Conservation (phyloP, 2,329 filamentous ascomycete genomes). For the Macrophomina pseudophaseolina region DNA sequence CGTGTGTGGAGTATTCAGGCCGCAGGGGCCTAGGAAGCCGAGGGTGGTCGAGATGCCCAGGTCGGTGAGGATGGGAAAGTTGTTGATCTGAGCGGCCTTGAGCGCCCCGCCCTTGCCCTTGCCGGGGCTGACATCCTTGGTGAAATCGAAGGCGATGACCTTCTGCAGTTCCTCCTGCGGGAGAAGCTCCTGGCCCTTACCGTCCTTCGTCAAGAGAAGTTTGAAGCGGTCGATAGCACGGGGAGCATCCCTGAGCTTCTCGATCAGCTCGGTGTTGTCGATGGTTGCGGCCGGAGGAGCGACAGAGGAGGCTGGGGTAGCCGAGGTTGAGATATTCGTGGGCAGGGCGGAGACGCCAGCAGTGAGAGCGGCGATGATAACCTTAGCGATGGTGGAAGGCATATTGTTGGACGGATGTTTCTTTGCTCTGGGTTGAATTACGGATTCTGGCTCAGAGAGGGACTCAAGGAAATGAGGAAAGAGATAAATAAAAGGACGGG, state of each 20-base stretch:
- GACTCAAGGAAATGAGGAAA: conserved; percentile 29
- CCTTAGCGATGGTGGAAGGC: conserved; percentile 40
- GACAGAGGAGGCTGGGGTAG: conserved; percentile 23
- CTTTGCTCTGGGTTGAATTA: conserved; percentile 33
- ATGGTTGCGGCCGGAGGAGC: conserved; percentile 30
- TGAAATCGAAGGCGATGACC: conserved; percentile 68
- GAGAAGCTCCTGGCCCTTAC: conserved; percentile 37
- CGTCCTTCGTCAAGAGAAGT: conserved; percentile 37
- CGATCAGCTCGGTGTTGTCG: conserved; percentile 36
- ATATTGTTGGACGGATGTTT: conserved; percentile 33
- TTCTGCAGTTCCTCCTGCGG: conserved; percentile 38
- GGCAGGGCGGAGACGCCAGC: conserved; percentile 39
- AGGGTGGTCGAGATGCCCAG: conserved; percentile 47
- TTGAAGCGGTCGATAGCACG: conserved; percentile 48
- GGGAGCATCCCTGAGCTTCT: conserved; percentile 39
- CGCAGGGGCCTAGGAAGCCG: conserved; percentile 50
- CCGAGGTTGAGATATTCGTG: neutral
- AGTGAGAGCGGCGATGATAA: conserved; percentile 41
- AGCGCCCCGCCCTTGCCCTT: conserved; percentile 19
- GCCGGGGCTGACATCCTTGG: conserved; percentile 32
- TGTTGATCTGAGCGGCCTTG: conserved; percentile 41
- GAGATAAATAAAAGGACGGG: conserved; percentile 31
- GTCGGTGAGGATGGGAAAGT: conserved; percentile 47
- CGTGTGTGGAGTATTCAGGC: conserved; percentile 56
- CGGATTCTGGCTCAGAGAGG: conserved; percentile 16